Evolutionary conservation across 805 yeast genomes (phyloP).

Genomic region (Candida orba): DNA sequence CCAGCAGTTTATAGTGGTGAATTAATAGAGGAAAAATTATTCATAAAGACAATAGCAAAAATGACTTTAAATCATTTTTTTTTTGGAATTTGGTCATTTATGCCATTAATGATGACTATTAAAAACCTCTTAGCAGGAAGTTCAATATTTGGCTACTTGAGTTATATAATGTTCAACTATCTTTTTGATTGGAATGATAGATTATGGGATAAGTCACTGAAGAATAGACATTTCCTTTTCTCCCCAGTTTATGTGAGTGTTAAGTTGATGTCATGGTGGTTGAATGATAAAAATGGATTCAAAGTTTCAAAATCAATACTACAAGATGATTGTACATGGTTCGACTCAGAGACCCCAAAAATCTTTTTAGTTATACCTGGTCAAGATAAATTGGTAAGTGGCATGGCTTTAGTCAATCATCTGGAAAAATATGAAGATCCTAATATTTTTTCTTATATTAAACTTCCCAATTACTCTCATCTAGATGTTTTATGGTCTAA

Average conservation of each 20-base stretch:
- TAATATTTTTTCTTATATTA: constrained; percentile 24
- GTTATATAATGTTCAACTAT: constrained; percentile 80
- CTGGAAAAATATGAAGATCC: constrained; percentile 49
- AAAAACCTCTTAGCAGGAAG: constrained; percentile 43
- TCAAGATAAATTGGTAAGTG: constrained; percentile 72
- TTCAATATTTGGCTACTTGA: constrained; percentile 51
- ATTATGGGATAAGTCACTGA: constrained; percentile 61
- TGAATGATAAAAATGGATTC: constrained; percentile 43
- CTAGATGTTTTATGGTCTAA: constrained; percentile 91
- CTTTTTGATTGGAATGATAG: constrained; percentile 82
- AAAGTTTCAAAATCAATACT: constrained; percentile 35
- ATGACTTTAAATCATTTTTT: constrained; percentile 41
- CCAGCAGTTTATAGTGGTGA: constrained; percentile 92
- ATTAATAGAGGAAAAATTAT: constrained; percentile 52
- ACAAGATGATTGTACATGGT: constrained; percentile 51
- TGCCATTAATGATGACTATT: constrained; percentile 64
- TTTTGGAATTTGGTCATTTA: constrained; percentile 74
- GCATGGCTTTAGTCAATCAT: constrained; percentile 57
- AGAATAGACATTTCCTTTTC: constrained; percentile 73
- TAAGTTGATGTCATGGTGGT: constrained; percentile 90
- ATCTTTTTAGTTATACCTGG: constrained; percentile 65
- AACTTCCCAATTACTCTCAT: constrained; percentile 65
- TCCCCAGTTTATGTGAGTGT: constrained; percentile 81
- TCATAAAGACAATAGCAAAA: constrained; percentile 55
- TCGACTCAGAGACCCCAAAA: constrained; percentile 42